Evolutionary conservation across 345 rosid genomes (phyloP), one percentile per base, ranked within the genome.

Genomic region (Lepidium didymum): DNA sequence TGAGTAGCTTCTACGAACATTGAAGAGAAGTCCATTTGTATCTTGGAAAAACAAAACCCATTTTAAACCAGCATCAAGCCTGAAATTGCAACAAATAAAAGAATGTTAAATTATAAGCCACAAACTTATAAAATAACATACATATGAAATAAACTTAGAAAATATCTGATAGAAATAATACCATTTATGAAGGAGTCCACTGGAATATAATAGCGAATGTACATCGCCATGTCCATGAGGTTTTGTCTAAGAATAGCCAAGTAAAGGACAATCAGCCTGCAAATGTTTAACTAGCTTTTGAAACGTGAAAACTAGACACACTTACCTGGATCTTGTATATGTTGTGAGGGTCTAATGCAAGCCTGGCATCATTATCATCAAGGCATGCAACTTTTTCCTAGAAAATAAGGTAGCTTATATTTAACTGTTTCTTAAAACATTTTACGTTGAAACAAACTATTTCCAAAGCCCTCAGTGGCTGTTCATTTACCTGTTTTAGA

Each of bases 201-300:
- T 86, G 35, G 97, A 81, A 83, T 86, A 84, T 64, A 91, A 91
- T 72, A 94, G 96, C 13, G 93, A 78, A 77, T 94, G 97, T 37
- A 91, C 97, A 78, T 94, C 96, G 15, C 97, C 99, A 62, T 94
- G 99, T 73, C 99, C 99, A 80, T 94, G 96, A 65, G 97, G 99
- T 71, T 94, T 94, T 31, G 96, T 94, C 99, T 94, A 58, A 12
- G 64, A 78, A 51, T 29, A 71, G 66, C 13, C 73, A 80, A 67
- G 42, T 57, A 77, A 38, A 36, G 23, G 6, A 67, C 4, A 46
- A 35, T 52, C 18, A 62, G 62, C 37, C 13, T n/a, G 41, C 8
- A 60, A n/a, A 29, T 27, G 68, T 27, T 67, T 7, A 18, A 41
- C 14, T 29, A 67, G 19, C 16, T 54, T 53, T 10, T 31, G 29